These are phyloP conservation scores for Earliella scabrosa DNA, from an alignment of 1,284 basidiomycete species.

Conservation along the genomic window DNA sequence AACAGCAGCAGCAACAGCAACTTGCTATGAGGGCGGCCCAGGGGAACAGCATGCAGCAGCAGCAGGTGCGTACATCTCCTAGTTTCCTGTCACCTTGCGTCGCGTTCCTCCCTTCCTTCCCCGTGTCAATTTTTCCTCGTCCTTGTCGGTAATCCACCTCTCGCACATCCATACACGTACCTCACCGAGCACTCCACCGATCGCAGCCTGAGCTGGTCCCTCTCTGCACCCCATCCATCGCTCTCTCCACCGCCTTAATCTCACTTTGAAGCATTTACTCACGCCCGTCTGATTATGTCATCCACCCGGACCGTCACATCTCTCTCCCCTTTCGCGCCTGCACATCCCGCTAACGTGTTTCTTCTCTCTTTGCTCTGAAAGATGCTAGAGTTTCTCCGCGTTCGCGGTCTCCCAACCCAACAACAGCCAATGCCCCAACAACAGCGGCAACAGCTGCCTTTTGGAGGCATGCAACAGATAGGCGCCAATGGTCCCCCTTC, in stretches of 20 bases:
- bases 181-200: not conserved
- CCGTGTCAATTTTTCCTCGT: not conserved
- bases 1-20: slow-evolving; percentile 13
- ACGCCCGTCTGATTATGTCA: slow-evolving; percentile 30
- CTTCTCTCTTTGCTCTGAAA: not conserved
- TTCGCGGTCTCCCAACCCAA: slow-evolving; percentile 4
- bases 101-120: not conserved
- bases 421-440: slow-evolving; percentile 15
- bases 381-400: slow-evolving; percentile 22
- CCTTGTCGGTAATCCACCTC: not conserved
- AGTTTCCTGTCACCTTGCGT: slow-evolving; percentile 4
- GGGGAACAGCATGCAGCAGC: slow-evolving; percentile 3
- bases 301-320: slow-evolving; percentile 19
- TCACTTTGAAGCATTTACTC: slow-evolving; percentile 25
- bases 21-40: not conserved
- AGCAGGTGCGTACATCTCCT: slow-evolving; percentile 21
- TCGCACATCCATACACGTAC: not conserved
- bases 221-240: slow-evolving; percentile 13
- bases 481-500: slow-evolving; percentile 16
- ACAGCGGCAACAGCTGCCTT: slow-evolving; percentile 10
- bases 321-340: not conserved
- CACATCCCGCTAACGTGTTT: slow-evolving; percentile 4
- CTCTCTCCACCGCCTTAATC: slow-evolving; percentile 28
- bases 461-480: slow-evolving; percentile 12
- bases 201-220: not conserved